These are phyloP conservation scores for Alternaria longipes DNA, from an alignment of 2,329 filamentous ascomycete species.

Conservation along the genomic window DNA sequence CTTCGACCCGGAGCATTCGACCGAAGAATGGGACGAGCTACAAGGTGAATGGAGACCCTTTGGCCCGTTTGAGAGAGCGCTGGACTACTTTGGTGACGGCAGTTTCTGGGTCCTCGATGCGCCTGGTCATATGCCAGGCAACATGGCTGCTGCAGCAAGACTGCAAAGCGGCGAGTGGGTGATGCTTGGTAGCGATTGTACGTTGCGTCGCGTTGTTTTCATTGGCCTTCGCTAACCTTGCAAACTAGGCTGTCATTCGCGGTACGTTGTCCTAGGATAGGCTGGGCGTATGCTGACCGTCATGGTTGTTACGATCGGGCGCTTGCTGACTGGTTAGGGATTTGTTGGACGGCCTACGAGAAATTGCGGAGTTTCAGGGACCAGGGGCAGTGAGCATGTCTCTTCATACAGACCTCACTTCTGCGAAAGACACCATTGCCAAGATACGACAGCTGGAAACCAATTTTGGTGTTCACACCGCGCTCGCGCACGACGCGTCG, in stretches of 20 bases:
- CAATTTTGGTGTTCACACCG: conserved; percentile 36
- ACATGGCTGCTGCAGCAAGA: conserved; percentile 49
- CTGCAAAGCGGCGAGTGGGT: conserved; percentile 41
- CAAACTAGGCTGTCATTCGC: conserved; percentile 38
- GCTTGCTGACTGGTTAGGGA: conserved; percentile 28
- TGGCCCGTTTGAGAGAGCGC: conserved; percentile 48
- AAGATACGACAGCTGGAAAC: conserved; percentile 39
- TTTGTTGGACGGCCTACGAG: conserved; percentile 38
- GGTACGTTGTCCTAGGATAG: conserved; percentile 21
- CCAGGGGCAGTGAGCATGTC: conserved; percentile 34
- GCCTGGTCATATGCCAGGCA: conserved; percentile 51
- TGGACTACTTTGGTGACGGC: conserved; percentile 53
- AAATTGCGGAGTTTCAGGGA: conserved; percentile 40
- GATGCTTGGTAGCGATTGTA: conserved; percentile 45
- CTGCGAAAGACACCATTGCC: conserved; percentile 39
- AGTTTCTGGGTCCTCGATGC: conserved; percentile 52
- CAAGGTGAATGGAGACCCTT: conserved; percentile 42
- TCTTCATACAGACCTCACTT: conserved; percentile 37
- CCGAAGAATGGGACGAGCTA: conserved; percentile 41
- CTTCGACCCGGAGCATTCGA: conserved; percentile 42
- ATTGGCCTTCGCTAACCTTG: background rate
- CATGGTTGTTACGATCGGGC: background rate
- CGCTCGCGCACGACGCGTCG: conserved; percentile 42
- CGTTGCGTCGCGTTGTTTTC: background rate
- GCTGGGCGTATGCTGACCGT: background rate